These are phyloP conservation scores for Alternaria sp. DNA, from an alignment of 2,329 filamentous ascomycete species.

Conservation along the genomic window DNA sequence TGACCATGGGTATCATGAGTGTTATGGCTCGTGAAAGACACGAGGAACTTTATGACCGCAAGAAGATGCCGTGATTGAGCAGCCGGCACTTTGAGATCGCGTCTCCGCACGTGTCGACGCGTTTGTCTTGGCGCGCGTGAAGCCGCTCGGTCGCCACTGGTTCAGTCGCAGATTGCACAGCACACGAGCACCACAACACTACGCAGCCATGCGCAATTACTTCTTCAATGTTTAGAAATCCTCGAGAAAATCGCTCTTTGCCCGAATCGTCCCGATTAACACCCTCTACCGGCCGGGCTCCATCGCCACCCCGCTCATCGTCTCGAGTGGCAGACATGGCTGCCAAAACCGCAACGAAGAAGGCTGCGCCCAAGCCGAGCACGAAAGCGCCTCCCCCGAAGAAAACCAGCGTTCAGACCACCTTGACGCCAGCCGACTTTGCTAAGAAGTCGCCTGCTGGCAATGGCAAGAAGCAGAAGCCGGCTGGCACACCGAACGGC, in stretches of 20 bases:
- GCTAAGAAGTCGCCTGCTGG: constrained; percentile 42
- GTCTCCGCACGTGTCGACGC: constrained; percentile 11
- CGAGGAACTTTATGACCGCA: not conserved
- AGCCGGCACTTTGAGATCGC: not conserved
- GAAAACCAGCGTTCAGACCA: constrained; percentile 41
- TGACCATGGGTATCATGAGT: not conserved
- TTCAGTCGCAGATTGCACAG: not conserved
- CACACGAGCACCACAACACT: not conserved
- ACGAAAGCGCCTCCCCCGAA: constrained; percentile 22
- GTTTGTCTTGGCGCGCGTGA: constrained; percentile 13
- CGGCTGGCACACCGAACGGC: constrained; percentile 53
- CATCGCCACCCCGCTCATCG: constrained; percentile 56
- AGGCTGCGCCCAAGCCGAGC: constrained; percentile 22
- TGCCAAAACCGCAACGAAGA: constrained; percentile 31
- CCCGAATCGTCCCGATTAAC: constrained; percentile 43
- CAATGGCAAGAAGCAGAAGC: constrained; percentile 47
- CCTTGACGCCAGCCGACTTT: constrained; percentile 40
- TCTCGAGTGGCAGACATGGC: constrained; percentile 27
- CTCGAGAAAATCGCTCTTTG: constrained; percentile 54
- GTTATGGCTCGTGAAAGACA: not conserved
- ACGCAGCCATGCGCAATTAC: not conserved
- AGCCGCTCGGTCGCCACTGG: constrained; percentile 2
- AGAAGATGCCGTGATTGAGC: not conserved
- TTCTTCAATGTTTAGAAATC: constrained; percentile 61
- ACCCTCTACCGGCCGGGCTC: constrained; percentile 59